phyloP scores from a whole-genome alignment of 2,329 filamentous ascomycete species.

The Pezicula neosporulosa region DNA sequence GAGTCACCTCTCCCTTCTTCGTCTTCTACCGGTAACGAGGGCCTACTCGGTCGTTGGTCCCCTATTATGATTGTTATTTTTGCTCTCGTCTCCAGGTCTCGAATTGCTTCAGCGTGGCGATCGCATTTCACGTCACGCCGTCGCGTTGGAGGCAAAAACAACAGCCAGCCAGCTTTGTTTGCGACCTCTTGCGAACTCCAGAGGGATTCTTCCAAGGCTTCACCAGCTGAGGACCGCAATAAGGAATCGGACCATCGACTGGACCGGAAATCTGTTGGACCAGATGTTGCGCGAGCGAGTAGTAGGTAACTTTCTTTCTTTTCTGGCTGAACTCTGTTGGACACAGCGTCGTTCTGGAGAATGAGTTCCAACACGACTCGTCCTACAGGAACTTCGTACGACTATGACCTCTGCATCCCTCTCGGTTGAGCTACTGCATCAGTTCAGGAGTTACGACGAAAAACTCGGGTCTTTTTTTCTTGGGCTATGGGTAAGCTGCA shows the following conservation, averaged over 20 bases:
- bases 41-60: too few species aligned
- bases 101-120: not conserved
- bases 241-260: not conserved
- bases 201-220: too few species aligned
- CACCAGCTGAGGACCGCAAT: too few species aligned
- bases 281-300: not conserved
- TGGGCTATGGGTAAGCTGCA: too few species aligned
- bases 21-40: too few species aligned
- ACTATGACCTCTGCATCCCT: not conserved
- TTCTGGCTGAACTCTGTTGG: not conserved
- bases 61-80: not conserved
- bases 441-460: not conserved
- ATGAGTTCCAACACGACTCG: not conserved
- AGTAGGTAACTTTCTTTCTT: not conserved
- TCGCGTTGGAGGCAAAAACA: not conserved
- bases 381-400: not conserved
- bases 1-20: too few species aligned
- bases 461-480: too few species aligned
- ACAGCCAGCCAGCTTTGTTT: not conserved
- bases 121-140: not conserved
- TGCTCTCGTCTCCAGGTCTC: not conserved
- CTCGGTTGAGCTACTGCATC: not conserved
- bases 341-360: not conserved
- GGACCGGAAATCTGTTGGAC: not conserved
- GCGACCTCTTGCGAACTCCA: not conserved